Evolutionary conservation across 106 monocot genomes (phyloP), one percentile per base, ranked within the genome.

Genomic region (Posidonia australis): DNA sequence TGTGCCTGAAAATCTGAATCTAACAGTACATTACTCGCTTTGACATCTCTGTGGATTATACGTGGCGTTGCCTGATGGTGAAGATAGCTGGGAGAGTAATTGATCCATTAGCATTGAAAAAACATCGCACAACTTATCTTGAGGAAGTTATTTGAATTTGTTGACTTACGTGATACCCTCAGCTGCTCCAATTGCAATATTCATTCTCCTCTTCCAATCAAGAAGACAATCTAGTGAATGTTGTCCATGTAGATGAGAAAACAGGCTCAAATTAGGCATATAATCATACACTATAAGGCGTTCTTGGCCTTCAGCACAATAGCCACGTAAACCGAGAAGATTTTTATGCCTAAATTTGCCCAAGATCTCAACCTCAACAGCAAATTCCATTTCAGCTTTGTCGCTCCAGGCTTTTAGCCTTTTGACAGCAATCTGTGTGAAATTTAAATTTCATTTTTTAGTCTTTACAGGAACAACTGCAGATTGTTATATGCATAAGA

Each of bases 271-370:
- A 56, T 87, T 83, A 20, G 83, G 87, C 80, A 87, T 76, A 21
- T 80, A 87, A 52, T 83, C 83, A 21, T 80, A 83, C 13, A 87
- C 83, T 45, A 87, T 80, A 5, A 87, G 70, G 6, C 83, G 74
- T 59, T 87, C 80, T 49, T 87, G 77, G 10, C 77, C 80, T 78
- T 80, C 83, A 13, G 71, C 72, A 65, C 87, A 87, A 54, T 83
- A 83, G 10, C 87, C 87, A 30, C 83, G 77, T 32, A 87, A 56
- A 60, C 72, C 54, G 5, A 83, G 76, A 54, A 87, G 72, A 42
- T 87, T 83, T 46, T 78, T 78, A 29, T 87, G 87, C 58, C 80
- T 75, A 22, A 87, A 71, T 73, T 69, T 80, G 27, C 79, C 81
- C 62, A 86, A 58, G 62, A 86, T 64, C 71, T 82, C 86, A 44